Evolutionary conservation across 805 yeast species (phyloP), one percentile per base, ranked within the genome.

Genomic region (Pichia occidentalis): DNA sequence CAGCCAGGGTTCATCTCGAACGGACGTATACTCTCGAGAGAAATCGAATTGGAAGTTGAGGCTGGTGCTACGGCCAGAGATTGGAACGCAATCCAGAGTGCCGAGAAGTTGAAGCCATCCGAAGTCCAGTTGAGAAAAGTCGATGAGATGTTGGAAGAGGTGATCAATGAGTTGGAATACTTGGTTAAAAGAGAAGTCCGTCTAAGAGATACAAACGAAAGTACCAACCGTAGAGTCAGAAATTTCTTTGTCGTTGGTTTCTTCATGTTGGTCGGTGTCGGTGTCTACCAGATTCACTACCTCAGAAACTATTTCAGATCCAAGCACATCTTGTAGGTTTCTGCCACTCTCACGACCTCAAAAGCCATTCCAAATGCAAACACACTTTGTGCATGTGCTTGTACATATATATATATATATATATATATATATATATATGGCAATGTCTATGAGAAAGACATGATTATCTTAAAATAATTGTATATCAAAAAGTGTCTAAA

Each of bases 21-120:
- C 22, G 51, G 50, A 3, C 28, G 33, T 28, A 45, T 48, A 33
- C 52, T 72, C 49, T 59, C 65, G 43, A 80, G 97, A 61, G 80
- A 80, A 37, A 67, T 92, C 51, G 96, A 87, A 55, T 68, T 92
- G 53, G 97, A 88, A 47, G 80, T 92, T 43, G 97, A 92, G 61
- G 79, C 87, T 45, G 98, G 98, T 30, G 85, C 97, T 36, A 85
- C 87, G 53, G 98, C 97, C 29, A 81, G 97, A 63, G 97, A 92
- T 65, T 92, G 97, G 97, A 86, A 87, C 57, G 85, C 87, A 18
- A 69, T 88, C 46, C 96, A 88, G 67, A 88, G 95, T 32, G 75
- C 83, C 31, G 97, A 92, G 62, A 85, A 86, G 59, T 77, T 92
- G 60, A 85, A 83, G 64, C 97, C 98, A 4, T 76, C 82, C 35